Percentiles rank a stretch among this genome's conserved stretches.
Evolutionary conservation across 495 filamentous ascomycete species (phyloP).

Genomic region (Gamarada debralockiae): DNA sequence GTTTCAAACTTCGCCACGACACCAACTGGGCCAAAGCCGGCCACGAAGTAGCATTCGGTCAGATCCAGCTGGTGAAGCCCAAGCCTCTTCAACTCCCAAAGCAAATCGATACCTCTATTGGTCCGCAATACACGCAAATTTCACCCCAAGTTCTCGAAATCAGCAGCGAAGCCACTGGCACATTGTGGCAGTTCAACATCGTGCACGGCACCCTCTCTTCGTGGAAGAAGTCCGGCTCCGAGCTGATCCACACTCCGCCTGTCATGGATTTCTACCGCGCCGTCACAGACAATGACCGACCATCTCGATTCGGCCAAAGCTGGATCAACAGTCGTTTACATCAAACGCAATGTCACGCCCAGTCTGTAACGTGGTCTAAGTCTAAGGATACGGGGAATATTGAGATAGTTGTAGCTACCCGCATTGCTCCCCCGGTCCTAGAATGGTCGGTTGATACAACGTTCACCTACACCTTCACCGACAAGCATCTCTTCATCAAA

Average conservation of each 20-base stretch:
- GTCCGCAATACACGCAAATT: constrained; percentile 28
- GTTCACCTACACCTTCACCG: constrained; percentile 49
- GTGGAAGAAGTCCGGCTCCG: constrained; percentile 20
- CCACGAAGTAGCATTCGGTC: constrained; percentile 48
- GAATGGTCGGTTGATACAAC: constrained; percentile 56
- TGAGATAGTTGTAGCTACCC: constrained; percentile 38
- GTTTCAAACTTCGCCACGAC: constrained; percentile 34
- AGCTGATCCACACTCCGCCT: constrained; percentile 41
- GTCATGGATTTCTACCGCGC: constrained; percentile 46
- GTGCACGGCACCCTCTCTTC: constrained; percentile 33
- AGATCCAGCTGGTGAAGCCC: constrained; percentile 37
- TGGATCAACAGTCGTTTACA: constrained; percentile 38
- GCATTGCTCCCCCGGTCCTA: constrained; percentile 55
- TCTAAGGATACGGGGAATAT: constrained; percentile 20
- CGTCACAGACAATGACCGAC: constrained; percentile 63
- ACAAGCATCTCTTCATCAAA: constrained; percentile 39
- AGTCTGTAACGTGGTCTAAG: constrained; percentile 33
- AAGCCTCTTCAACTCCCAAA: constrained; percentile 25
- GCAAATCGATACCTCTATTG: constrained; percentile 13
- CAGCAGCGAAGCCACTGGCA: constrained; percentile 9
- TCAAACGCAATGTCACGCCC: constrained; percentile 40
- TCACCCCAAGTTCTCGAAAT: constrained; percentile 24
- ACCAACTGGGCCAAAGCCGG: constrained; percentile 43
- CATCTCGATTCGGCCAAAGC: constrained; percentile 35
- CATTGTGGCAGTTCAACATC: constrained; percentile 39